Evolutionary conservation across 176 grass and related monocot species (phyloP), one percentile per base, ranked within the genome.

Genomic region (Dactylis glomerata): DNA sequence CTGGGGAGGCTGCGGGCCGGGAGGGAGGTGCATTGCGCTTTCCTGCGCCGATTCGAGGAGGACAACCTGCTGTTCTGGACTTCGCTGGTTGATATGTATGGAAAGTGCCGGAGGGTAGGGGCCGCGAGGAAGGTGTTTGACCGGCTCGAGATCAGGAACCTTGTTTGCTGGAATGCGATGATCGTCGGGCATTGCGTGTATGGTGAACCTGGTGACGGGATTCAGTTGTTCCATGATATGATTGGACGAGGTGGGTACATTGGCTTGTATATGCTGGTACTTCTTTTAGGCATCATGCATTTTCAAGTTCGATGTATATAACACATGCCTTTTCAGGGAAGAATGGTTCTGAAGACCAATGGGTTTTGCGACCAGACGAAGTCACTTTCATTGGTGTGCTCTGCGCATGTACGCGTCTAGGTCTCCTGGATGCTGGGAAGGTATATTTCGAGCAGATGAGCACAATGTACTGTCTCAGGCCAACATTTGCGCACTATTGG

Each of bases 401-500:
- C 32, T 92, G 88, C 0, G 90, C 82, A 8, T 92, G 93, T 84
- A 86, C 90, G 10, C 82, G 90, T 76, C 72, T 82, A 75, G 88
- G 88, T 23, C 93, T 92, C 5, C 68, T 95, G 69, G 49, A 70
- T 6, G 78, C 88, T 5, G 90, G 93, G n/a, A 92, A 84, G 73
- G 40, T 30, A 38, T 91, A 92, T 81, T 92, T 95, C 62, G 47
- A 88, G 37, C 79, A 88, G 82, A 92, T 95, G 90, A 85, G 44
- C 26, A 63, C 55, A 3, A 67, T 65, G 20, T 92, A 91, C 84
- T 79, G 84, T 62, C 50, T 92, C 28, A 91, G 50, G 27, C 90
- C 86, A 3, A 87, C 88, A 68, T 95, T 95, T 64, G 88, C 90
- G 0, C 90, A 95, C 82, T 91, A 86, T 68, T 95, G 93, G 93